A percentile compares a stretch with the other conserved stretches of the same genome.
phyloP scores from a whole-genome alignment of 2,329 filamentous ascomycete genomes.

The Elsinoe ampelina region DNA sequence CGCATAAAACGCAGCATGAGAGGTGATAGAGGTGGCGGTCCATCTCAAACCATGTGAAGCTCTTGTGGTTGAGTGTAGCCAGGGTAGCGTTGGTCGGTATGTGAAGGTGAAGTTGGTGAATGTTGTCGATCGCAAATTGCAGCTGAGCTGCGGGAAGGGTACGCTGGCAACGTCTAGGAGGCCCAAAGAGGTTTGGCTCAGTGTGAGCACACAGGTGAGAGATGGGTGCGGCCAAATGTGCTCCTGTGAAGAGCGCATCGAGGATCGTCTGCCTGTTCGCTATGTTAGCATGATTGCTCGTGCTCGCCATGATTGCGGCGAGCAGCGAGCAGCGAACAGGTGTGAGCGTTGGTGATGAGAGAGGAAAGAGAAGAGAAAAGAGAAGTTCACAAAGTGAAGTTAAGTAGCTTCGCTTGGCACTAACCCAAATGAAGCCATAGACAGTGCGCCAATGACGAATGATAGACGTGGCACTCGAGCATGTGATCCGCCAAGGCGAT shows the following conservation, averaged over 20 bases:
- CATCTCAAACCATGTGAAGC: neutral
- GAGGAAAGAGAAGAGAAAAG: neutral
- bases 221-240: neutral
- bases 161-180: neutral
- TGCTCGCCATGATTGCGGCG: constrained; percentile 1
- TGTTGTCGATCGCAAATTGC: neutral
- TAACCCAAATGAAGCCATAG: neutral
- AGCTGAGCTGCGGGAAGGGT: neutral
- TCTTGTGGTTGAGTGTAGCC: neutral
- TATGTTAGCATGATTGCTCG: neutral
- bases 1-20: constrained; percentile 1
- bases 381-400: neutral
- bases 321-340: neutral
- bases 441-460: neutral
- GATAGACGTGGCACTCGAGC: neutral
- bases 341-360: neutral
- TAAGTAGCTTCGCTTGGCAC: neutral
- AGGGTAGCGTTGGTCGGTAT: neutral
- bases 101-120: neutral
- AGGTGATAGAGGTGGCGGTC: neutral
- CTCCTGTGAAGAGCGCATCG: neutral
- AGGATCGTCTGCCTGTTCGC: constrained; percentile 8
- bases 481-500: constrained; percentile 9
- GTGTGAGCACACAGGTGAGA: neutral
- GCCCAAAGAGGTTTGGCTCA: neutral